Evolutionary conservation across 2,329 filamentous ascomycete genomes (phyloP), one percentile per base, ranked within the genome.

Genomic region (Davidsoniella virescens): DNA sequence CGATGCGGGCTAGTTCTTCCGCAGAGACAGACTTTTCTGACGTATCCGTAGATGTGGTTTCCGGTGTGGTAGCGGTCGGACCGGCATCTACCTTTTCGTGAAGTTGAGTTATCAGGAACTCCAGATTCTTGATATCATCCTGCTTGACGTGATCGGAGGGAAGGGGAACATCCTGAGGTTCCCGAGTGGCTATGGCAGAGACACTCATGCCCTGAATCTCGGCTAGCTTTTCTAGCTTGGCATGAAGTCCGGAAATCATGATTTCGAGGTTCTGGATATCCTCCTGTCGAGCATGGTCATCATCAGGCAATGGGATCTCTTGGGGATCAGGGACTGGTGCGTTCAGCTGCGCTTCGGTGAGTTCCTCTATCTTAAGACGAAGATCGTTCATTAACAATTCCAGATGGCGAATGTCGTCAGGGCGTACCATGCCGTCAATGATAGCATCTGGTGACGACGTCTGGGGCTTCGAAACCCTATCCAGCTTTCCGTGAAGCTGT

Each of bases 311-410:
- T n/a, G 51, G 51, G 14, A 53, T 47, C 23, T 53, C 51, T 20
- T 53, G 51, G 4, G 61, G 52, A 73, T 54, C 59, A 57, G 12
- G 64, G 57, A 59, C 92, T 76, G 5, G 80, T 73, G 51, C 43
- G 20, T 53, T 53, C 7, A 53, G 29, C 7, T 49, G 49, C 1
- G 44, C 51, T 18, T 53, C 47, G 14, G 44, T 44, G 10, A 53
- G 17, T 17, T 46, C 47, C 56, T 95, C 87, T 25, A 95, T 76
- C 67, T 94, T 94, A 62, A 80, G 78, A 36, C 84, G 77, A 9
- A 96, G 73, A 58, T 94, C 81, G 0, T 80, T 79, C 57, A 96
- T 82, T 52, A 95, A 71, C 33, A 82, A 69, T 61, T 95, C 92
- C 33, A 96, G 75, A 53, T 85, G 85, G 62, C 90, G 87, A 55